Base-by-base conservation (phyloP, 1,284 basidiomycete species). In the Phylloboletellus chloephorus region DNA sequence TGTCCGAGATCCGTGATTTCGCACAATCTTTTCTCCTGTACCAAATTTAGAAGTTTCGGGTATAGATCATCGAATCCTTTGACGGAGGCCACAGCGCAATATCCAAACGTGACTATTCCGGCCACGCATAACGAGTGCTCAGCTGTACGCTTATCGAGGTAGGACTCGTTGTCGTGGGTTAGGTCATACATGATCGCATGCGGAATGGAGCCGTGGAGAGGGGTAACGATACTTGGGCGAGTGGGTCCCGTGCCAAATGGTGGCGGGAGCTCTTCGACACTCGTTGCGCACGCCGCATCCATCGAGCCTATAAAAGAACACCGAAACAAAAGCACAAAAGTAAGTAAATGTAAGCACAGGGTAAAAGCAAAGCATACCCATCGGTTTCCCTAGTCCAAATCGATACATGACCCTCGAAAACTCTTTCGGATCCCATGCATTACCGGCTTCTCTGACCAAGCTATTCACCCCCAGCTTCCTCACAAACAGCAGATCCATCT, bases 61-160 rank as follows among this genome's bases (percentile, higher is more conserved):
- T 96, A 96, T n/a, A 97, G 66, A 55, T 97, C 93, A 58, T 97
- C 93, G 56, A 94, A 95, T 23, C 93, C 93, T 64, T 96, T 95
- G 52, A 91, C 91, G 5, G 89, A 93, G 2, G 92, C 93, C 34
- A 88, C 77, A 5, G 88, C 93, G 12, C 80, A 88, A 57, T 78
- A 80, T 33, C 85, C 85, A 66, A 96, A 96, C 0, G 91, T 79
- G 12, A 88, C 84, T 11, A 97, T 72, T 7, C 89, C 88, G 5
- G 88, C 93, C 0, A 89, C 92, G 5, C 89, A 84, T n/a, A 97
- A 75, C 0, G 91, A 85, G 60, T 97, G 91, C 61, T 95, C 89
- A 5, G 92, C 89, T 1, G 88, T 87, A 26, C 91, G 81, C 63
- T 95, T 96, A 65, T 88, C 78, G 8, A 83, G 64, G 2, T 86